A percentile compares a stretch with the other conserved stretches of the same genome.
Evolutionary conservation across 441 rosid genomes (phyloP).

Genomic region (Eutrema salsugineum): DNA sequence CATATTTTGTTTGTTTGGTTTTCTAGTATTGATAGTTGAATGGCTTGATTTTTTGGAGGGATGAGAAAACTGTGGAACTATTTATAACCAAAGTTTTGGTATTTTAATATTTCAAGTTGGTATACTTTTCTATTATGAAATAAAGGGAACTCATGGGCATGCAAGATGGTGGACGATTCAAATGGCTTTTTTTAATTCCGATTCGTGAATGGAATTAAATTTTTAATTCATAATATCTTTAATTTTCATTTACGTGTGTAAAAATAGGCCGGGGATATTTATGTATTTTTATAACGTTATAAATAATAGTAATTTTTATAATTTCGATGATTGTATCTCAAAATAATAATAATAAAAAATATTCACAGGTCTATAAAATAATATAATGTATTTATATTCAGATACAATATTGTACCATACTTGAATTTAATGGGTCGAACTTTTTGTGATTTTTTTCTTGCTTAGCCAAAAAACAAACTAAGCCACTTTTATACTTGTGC

Average conservation of each 20-base stretch:
- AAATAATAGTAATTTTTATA: not conserved
- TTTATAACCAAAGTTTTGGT: conserved; percentile 24
- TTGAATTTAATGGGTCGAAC: not conserved
- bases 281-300: not conserved
- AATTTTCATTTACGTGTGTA: not conserved
- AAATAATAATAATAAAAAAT: not conserved
- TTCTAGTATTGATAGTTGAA: not conserved
- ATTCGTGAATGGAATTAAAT: not conserved
- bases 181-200: not conserved
- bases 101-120: conserved; percentile 32
- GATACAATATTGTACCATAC: not conserved
- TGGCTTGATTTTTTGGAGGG: conserved; percentile 11
- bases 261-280: not conserved
- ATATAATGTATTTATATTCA: not conserved
- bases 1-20: conserved; percentile 19
- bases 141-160: conserved; percentile 9
- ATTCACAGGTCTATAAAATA: not conserved
- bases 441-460: not conserved
- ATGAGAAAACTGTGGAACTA: conserved; percentile 9
- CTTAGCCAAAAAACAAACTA: not conserved
- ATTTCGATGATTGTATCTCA: not conserved
- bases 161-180: conserved; percentile 27
- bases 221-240: not conserved
- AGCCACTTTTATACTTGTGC: not conserved
- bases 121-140: conserved; percentile 7